Evolutionary conservation across 805 yeast species (phyloP), one percentile per base, ranked within the genome.

Genomic region (Sungouiella blattae): DNA sequence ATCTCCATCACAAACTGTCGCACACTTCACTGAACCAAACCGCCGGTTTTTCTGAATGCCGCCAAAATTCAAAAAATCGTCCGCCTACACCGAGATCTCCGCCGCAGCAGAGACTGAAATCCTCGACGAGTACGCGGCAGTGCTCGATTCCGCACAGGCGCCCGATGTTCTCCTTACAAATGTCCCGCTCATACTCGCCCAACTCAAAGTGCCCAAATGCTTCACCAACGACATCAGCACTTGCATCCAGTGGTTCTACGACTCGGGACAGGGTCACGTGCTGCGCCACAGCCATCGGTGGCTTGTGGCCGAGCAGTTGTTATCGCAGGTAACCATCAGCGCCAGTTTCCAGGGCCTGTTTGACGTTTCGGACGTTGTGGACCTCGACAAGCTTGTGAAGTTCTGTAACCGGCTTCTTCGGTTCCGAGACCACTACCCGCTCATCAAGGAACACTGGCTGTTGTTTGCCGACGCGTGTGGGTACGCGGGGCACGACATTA

Each of bases 311-410:
- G 37, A 53, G 16, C 55, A 49, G 32, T 44, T 63, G n/a, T 41
- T 64, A 14, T 43, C 46, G 30, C 52, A 53, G 6, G 54, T 47
- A 20, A 64, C 71, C 3, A 50, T 67, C 15, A 50, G 62, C 2
- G 32, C 49, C 3, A 33, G 40, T 3, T 24, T 39, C 12, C 30
- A 30, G 5, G 43, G 41, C 12, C 28, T 44, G 1, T 39, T 39
- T 18, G 60, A 57, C 15, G 51, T 61, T 7, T 49, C 67, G 5
- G 73, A 67, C 39, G 55, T 68, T 4, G 50, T 68, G 11, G 73
- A 68, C 40, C 52, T 67, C 18, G 71, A 67, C 35, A 68, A 67
- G 43, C 49, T 67, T 18, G 50, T 64, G 11, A 25, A 28, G 14
- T 53, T 58, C 36, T 41, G 49, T 27, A 49, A 44, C 27, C 53